Conservation (phyloP, 805 yeast species). For the Barnettozyma pratensis region DNA sequence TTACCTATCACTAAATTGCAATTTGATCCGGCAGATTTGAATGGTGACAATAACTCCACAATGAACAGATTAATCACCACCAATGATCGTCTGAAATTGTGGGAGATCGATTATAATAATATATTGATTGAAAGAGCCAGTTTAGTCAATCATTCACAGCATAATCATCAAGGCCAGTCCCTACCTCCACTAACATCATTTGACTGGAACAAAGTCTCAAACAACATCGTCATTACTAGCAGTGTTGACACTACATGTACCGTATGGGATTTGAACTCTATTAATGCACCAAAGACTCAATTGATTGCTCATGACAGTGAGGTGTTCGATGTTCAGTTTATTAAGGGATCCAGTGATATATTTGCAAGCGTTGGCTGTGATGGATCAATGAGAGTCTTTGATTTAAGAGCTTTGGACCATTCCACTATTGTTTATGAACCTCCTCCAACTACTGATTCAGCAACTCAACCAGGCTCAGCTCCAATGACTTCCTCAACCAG, state of each 20-base stretch:
- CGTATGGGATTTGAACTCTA: slow-evolving; percentile 77
- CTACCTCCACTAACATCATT: slow-evolving; percentile 90
- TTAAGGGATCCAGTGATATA: slow-evolving; percentile 65
- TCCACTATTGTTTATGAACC: slow-evolving; percentile 93
- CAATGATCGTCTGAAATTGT: slow-evolving; percentile 65
- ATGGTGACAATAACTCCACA: background rate
- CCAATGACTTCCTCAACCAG: slow-evolving; percentile 7
- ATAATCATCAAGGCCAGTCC: slow-evolving; percentile 31
- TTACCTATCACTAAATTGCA: slow-evolving; percentile 68
- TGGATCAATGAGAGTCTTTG: slow-evolving; percentile 91
- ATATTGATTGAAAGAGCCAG: slow-evolving; percentile 35
- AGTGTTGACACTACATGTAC: slow-evolving; percentile 97
- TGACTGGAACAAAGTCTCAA: slow-evolving; percentile 82
- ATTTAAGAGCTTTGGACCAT: slow-evolving; percentile 82
- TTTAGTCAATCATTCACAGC: slow-evolving; percentile 37
- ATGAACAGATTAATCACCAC: slow-evolving; percentile 56
- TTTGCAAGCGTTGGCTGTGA: slow-evolving; percentile 95
- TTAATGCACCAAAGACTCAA: slow-evolving; percentile 77
- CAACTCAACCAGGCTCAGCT: background rate
- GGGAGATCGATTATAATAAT: slow-evolving; percentile 40
- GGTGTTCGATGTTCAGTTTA: slow-evolving; percentile 86
- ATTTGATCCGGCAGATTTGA: slow-evolving; percentile 53
- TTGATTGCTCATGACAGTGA: slow-evolving; percentile 94
- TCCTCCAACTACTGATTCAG: slow-evolving; percentile 20
- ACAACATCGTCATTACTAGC: slow-evolving; percentile 70